A percentile compares a stretch with the other conserved stretches of the same genome.
phyloP scores from a whole-genome alignment of 2,329 filamentous ascomycete species.

The Bipolaris sorokiniana region DNA sequence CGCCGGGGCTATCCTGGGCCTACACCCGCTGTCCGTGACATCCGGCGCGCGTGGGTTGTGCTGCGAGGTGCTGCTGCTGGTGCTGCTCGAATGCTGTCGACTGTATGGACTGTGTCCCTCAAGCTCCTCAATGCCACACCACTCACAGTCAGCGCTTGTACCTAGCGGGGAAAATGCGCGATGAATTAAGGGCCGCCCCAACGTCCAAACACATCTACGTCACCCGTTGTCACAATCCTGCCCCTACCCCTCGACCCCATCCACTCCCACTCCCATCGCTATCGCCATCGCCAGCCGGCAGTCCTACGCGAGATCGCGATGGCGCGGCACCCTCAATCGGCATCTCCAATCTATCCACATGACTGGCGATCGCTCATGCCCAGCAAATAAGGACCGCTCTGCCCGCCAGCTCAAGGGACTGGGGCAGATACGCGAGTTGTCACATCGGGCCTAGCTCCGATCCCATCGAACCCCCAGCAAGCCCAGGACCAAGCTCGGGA shows the following conservation, averaged over 20 bases:
- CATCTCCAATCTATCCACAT: conserved; percentile 8
- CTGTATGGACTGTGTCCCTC: no score
- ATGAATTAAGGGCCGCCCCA: background rate
- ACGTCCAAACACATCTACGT: background rate
- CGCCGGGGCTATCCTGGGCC: conserved; percentile 4
- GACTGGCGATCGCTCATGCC: background rate
- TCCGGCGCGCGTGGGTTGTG: background rate
- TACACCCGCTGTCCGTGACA: conserved; percentile 3
- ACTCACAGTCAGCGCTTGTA: conserved; percentile 1
- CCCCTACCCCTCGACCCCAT: no score
- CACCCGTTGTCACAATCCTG: background rate
- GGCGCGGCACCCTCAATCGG: conserved; percentile 3
- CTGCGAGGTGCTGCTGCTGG: no score
- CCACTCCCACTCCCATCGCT: no score
- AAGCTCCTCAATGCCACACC: no score
- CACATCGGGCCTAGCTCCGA: conserved; percentile 19
- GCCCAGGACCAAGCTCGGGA: background rate
- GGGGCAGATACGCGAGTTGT: conserved; percentile 22
- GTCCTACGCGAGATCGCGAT: background rate
- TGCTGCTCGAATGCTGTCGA: no score
- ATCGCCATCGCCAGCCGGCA: background rate
- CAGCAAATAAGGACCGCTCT: conserved; percentile 8
- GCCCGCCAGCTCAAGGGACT: background rate
- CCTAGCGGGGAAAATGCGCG: conserved; percentile 1
- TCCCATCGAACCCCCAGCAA: conserved; percentile 12